Base-by-base conservation (phyloP, 139 green algal genomes). In the Ulvella scutata region DNA sequence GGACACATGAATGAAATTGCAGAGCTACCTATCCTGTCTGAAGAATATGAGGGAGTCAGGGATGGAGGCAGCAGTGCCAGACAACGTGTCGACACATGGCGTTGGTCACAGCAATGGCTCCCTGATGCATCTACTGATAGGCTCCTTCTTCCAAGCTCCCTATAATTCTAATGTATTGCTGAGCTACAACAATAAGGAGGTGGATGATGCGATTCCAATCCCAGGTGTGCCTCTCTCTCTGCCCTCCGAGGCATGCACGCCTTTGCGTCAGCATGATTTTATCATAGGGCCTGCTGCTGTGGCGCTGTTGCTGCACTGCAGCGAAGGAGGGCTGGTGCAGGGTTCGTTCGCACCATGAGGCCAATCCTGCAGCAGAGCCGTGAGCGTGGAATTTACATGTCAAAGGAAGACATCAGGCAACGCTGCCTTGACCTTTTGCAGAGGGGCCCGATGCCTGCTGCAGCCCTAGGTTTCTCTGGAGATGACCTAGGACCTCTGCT, bases 111-210 rank as follows among this genome's bases (percentile, higher is more conserved):
- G 77, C 77, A 88, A 88, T 34, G 87, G 87, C n/a, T 81, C 85
- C 13, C 78, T 91, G 75, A 77, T 89, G 77, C 87, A 91, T 39
- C 59, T 85, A 43, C 78, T 91, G 6, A 86, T 87, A 7, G 83
- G 83, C 7, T 74, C 73, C 7, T 40, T 79, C 17, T 43, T 44
- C 13, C 31, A 61, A 6, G 36, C 72, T 2, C 26, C 17, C 4
- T 74, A 78, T 28, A 59, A 34, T 4, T 76, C 72, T 4, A 88
- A 90, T 44, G 81, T 86, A 13, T 31, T 90, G 33, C 86, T 91
- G 34, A 85, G 78, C 33, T 90, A 79, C 79, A 91, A 91, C 80
- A 91, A 91, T 81, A 87, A 87, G 85, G 76, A 89, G 73, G 83
- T 91, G 29, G 79, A 67, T 39, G 87, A 88, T 35, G 85, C 87